phyloP scores from a whole-genome alignment of 257 asterid species.

The Capsicum baccatum region DNA sequence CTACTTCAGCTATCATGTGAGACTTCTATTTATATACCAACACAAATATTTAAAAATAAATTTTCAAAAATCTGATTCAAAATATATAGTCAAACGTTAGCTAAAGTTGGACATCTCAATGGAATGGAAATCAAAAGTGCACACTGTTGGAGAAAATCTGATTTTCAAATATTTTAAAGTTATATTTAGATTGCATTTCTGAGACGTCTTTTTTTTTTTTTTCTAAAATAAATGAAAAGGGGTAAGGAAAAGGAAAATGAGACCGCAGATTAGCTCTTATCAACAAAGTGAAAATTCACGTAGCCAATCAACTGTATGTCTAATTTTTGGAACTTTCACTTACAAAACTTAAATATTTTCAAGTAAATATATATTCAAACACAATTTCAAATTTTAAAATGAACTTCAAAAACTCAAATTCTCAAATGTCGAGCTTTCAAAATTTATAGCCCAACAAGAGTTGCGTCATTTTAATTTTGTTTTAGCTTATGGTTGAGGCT shows the following conservation, averaged over 20 bases:
- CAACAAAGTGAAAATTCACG: too few relatives aligned
- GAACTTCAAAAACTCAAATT: neutral
- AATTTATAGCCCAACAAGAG: neutral
- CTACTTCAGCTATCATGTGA: too few relatives aligned
- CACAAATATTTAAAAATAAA: too few relatives aligned
- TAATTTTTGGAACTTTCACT: neutral
- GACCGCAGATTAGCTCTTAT: too few relatives aligned
- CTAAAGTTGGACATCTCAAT: neutral
- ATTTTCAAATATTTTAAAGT: neutral
- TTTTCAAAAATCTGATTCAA: too few relatives aligned
- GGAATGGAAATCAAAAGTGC: neutral
- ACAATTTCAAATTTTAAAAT: neutral
- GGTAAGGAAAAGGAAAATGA: too few relatives aligned
- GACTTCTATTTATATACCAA: too few relatives aligned
- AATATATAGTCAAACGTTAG: too few relatives aligned
- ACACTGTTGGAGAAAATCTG: neutral
- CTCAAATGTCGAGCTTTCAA: neutral
- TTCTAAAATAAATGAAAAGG: too few relatives aligned
- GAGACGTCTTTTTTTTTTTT: too few relatives aligned
- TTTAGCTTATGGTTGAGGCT: neutral
- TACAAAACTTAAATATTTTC: neutral
- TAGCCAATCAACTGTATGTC: neutral
- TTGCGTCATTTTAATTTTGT: too few relatives aligned
- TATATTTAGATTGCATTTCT: neutral
- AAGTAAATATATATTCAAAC: neutral